A percentile compares a stretch with the other conserved stretches of the same genome.
Evolutionary conservation across 208 protist species (phyloP).

Genomic region (Tritrichomonas musculus): DNA sequence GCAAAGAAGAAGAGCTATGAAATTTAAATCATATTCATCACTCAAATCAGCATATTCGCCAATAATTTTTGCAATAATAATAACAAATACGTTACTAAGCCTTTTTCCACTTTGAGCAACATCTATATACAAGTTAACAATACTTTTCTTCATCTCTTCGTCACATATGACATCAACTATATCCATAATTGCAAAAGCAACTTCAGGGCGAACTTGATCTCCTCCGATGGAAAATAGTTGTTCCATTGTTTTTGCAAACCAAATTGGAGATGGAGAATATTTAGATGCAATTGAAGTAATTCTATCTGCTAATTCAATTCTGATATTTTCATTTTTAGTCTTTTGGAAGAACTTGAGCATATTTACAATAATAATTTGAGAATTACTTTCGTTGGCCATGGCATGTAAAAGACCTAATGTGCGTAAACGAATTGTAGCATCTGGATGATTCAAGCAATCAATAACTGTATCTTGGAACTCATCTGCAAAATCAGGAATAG

Average conservation of each 20-base stretch:
- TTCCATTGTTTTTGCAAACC: conserved; percentile 23
- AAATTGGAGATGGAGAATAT: not conserved
- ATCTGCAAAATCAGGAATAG: not conserved
- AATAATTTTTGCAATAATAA: not conserved
- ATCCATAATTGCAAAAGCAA: not conserved
- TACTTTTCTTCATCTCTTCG: not conserved
- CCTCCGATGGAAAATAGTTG: not conserved
- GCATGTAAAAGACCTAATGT: not conserved
- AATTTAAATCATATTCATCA: conserved; percentile 10
- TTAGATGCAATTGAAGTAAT: not conserved
- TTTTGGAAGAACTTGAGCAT: not conserved
- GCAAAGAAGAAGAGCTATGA: not conserved
- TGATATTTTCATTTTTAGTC: not conserved
- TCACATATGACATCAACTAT: not conserved
- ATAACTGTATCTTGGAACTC: not conserved
- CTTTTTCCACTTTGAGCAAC: not conserved
- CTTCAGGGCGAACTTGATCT: not conserved
- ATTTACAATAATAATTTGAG: not conserved
- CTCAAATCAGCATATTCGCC: not conserved
- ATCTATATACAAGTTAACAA: not conserved
- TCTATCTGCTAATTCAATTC: not conserved
- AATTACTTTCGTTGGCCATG: not conserved
- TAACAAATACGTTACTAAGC: not conserved
- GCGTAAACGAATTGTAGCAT: not conserved
- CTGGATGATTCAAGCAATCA: conserved; percentile 1